Evolutionary conservation across 148 eudicot species (phyloP).

Genomic region (Oxyria digyna): DNA sequence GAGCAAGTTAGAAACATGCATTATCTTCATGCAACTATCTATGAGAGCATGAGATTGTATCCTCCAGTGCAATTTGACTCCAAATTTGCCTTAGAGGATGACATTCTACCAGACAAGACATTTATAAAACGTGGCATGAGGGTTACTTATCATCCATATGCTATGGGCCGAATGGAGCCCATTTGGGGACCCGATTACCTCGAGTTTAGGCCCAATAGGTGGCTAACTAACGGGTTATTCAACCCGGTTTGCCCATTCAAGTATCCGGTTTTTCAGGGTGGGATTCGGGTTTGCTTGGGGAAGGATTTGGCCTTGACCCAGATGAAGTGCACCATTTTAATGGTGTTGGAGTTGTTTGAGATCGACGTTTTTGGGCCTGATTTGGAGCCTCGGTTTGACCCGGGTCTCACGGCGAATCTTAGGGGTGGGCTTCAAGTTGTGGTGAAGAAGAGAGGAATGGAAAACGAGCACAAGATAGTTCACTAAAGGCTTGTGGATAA

Average conservation of each 20-base stretch:
- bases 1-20: conserved; percentile 34
- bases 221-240: conserved; percentile 48
- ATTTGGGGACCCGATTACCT: conserved; percentile 57
- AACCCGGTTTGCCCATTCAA: conserved; percentile 31
- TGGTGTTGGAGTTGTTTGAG: conserved; percentile 28
- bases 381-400: conserved; percentile 29
- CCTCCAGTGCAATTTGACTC: conserved; percentile 76
- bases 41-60: conserved; percentile 60
- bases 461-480: background rate
- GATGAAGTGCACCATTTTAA: conserved; percentile 36
- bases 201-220: conserved; percentile 64
- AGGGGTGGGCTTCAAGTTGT: conserved; percentile 38
- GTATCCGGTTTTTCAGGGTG: conserved; percentile 74
- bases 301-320: conserved; percentile 62
- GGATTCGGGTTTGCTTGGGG: conserved; percentile 59
- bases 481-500: background rate
- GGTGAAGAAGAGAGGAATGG: conserved; percentile 16
- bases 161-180: conserved; percentile 66
- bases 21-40: conserved; percentile 45
- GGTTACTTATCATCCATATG: conserved; percentile 66
- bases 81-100: conserved; percentile 43
- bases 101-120: conserved; percentile 35
- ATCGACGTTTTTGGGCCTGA: conserved; percentile 14
- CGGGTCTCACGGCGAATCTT: conserved; percentile 53
- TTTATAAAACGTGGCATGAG: conserved; percentile 40